A percentile compares a stretch with the other conserved stretches of the same genome.
These are phyloP conservation scores for Clitocybe nebularis DNA, from an alignment of 1,284 basidiomycete species.

Conservation along the genomic window DNA sequence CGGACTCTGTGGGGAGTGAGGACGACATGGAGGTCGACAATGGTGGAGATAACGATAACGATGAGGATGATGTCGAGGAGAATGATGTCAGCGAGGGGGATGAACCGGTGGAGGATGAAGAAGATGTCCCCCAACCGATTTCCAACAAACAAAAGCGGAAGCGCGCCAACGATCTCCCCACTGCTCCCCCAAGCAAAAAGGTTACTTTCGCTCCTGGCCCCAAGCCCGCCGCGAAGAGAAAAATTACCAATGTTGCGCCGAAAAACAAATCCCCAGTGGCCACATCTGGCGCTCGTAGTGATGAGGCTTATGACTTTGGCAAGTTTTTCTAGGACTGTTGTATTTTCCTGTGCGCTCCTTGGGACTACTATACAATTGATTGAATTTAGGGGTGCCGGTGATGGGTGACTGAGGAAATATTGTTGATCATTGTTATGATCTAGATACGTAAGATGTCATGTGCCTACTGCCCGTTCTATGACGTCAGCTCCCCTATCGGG, in stretches of 20 bases:
- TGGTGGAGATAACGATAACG: conserved; percentile 29
- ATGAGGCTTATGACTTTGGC: conserved; percentile 50
- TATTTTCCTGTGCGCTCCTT: too few species aligned
- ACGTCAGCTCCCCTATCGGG: too few species aligned
- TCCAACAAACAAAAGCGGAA: conserved; percentile 49
- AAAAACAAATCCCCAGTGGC: conserved; percentile 20
- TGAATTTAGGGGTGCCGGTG: too few species aligned
- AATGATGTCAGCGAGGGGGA: conserved; percentile 23
- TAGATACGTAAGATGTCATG: too few species aligned
- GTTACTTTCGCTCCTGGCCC: conserved; percentile 35
- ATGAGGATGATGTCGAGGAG: conserved; percentile 22
- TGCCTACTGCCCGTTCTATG: too few species aligned
- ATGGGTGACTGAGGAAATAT: too few species aligned
- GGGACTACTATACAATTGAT: too few species aligned
- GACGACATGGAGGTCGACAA: conserved; percentile 26
- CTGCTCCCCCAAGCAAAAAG: conserved; percentile 43
- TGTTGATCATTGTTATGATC: too few species aligned
- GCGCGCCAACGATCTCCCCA: conserved; percentile 28
- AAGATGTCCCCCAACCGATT: conserved; percentile 24
- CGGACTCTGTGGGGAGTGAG: conserved; percentile 24
- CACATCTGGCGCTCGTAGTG: conserved; percentile 17
- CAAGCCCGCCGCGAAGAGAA: conserved; percentile 20
- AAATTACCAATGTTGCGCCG: conserved; percentile 1
- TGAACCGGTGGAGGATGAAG: conserved; percentile 27
- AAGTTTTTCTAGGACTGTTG: conserved; percentile 54